Conservation (phyloP, 805 yeast genomes). For the Metschnikowia similis region DNA sequence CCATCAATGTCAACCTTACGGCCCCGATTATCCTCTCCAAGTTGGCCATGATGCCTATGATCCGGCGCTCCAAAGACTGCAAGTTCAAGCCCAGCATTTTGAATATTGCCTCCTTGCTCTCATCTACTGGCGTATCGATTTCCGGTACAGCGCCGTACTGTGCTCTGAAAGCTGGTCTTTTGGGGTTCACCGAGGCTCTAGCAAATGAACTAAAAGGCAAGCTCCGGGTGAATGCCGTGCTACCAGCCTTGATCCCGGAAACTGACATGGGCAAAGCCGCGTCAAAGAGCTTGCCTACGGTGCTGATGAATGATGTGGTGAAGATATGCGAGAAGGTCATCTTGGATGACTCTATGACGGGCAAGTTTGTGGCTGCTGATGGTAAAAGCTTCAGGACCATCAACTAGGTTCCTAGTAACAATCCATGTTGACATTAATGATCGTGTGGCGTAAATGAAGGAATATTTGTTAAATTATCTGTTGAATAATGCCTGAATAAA, state of each 20-base stretch:
- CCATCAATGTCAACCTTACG: constrained; percentile 53
- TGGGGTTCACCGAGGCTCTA: constrained; percentile 55
- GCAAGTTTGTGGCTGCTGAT: constrained; percentile 25
- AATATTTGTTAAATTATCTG: too few relatives aligned
- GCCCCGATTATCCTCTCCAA: constrained; percentile 61
- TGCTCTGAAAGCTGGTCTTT: constrained; percentile 67
- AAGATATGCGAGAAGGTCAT: constrained; percentile 12
- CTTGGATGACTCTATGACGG: constrained; percentile 25
- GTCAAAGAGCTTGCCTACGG: constrained; percentile 19
- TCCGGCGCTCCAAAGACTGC: constrained; percentile 25
- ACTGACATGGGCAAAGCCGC: constrained; percentile 58
- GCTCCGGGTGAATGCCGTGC: constrained; percentile 59
- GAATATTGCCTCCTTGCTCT: constrained; percentile 65
- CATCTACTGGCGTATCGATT: constrained; percentile 29
- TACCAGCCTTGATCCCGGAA: constrained; percentile 63
- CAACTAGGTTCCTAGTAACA: neutral
- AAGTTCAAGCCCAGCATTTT: constrained; percentile 39
- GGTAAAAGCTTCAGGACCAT: constrained; percentile 8
- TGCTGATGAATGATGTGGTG: constrained; percentile 27
- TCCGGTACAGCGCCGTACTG: constrained; percentile 65
- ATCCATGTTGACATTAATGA: too few relatives aligned
- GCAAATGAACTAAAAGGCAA: constrained; percentile 56
- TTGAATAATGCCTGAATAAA: too few relatives aligned
- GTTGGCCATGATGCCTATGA: constrained; percentile 47
- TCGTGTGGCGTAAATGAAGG: too few relatives aligned